These are phyloP conservation scores for Talaromyces wortmannii DNA, from an alignment of 495 filamentous ascomycete species.

Conservation along the genomic window DNA sequence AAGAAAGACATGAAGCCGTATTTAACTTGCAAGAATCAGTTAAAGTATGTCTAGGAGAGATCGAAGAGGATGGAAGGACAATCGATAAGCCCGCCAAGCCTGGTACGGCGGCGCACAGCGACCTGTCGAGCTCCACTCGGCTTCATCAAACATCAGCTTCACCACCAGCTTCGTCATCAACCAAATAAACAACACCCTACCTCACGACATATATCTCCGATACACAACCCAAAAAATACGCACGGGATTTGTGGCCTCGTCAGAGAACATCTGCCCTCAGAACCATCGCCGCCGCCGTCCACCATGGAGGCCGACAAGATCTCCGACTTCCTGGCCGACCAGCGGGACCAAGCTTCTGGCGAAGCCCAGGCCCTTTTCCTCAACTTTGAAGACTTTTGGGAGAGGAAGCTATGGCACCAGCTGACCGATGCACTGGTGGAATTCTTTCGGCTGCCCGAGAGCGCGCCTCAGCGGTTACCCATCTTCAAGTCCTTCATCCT, in stretches of 20 bases:
- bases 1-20: too few relatives aligned
- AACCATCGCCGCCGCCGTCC: conserved; percentile 7
- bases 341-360: conserved; percentile 76
- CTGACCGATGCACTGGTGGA: conserved; percentile 84
- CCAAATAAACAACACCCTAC: neutral
- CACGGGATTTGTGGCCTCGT: neutral
- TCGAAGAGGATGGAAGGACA: neutral
- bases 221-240: neutral
- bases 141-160: neutral
- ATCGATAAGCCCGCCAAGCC: neutral
- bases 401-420: conserved; percentile 98
- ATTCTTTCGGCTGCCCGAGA: conserved; percentile 79
- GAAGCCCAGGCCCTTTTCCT: conserved; percentile 84
- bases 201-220: neutral
- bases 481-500: conserved; percentile 93
- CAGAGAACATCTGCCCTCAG: neutral
- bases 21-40: too few relatives aligned
- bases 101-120: conserved; percentile 3
- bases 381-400: conserved; percentile 94
- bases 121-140: neutral
- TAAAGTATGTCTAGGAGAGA: neutral
- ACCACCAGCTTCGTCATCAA: conserved; percentile 14
- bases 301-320: conserved; percentile 80
- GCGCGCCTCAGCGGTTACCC: conserved; percentile 73
- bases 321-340: conserved; percentile 82